Percentiles rank a stretch among this genome's conserved stretches.
These are phyloP conservation scores for Lipomyces starkeyi DNA, from an alignment of 805 yeast genomes.

Conservation along the genomic window DNA sequence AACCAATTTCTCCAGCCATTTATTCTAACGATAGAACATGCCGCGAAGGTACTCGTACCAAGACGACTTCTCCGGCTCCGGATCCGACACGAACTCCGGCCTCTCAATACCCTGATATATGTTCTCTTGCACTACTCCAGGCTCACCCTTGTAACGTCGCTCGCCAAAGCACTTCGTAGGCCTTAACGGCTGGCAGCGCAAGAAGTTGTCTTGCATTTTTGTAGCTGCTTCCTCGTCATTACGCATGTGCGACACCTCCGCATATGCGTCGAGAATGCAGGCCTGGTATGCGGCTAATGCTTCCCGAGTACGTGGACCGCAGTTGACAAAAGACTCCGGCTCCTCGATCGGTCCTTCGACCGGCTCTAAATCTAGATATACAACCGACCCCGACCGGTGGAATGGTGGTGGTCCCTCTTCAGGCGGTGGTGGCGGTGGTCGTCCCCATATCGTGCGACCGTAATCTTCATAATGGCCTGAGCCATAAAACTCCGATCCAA, in stretches of 20 bases:
- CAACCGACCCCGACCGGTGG: no score
- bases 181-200: conserved; percentile 6
- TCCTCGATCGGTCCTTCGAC: not conserved
- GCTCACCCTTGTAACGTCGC: not conserved
- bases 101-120: no score
- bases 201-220: not conserved
- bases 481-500: not conserved
- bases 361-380: no score
- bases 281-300: no score
- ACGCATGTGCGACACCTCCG: not conserved
- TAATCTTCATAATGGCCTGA: not conserved
- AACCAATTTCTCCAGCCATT: not conserved
- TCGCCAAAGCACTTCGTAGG: not conserved
- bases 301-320: no score
- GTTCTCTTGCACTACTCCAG: no score
- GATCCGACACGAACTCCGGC: not conserved
- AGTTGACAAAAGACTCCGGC: not conserved
- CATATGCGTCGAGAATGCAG: not conserved
- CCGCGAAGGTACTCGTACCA: not conserved
- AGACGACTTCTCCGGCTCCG: conserved; percentile 1
- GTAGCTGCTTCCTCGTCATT: not conserved
- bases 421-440: no score
- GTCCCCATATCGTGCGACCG: no score
- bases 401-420: no score
- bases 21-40: not conserved